Percentiles rank a stretch among this genome's conserved stretches.
These are phyloP conservation scores for Stenogyne calaminthoides DNA, from an alignment of 305 asterid species.

Conservation along the genomic window DNA sequence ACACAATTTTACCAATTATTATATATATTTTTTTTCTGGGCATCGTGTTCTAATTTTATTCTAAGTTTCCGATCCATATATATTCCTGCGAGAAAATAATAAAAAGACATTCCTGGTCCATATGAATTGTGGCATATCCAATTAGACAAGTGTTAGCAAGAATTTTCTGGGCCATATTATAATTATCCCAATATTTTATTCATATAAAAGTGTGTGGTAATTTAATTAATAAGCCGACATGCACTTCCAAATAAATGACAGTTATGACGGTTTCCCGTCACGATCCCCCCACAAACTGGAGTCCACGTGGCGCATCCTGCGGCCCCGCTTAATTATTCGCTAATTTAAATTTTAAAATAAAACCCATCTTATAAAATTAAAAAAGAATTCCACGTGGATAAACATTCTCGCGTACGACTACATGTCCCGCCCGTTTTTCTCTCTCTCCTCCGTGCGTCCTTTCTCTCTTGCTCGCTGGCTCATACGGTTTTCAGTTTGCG, in stretches of 20 bases:
- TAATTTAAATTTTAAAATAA: not conserved
- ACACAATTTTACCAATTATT: too few species aligned
- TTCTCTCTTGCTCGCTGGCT: constrained; percentile 20
- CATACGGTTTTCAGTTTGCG: constrained; percentile 6
- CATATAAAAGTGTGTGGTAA: not conserved
- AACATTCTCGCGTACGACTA: not conserved
- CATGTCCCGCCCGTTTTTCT: constrained; percentile 33
- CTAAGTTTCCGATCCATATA: too few species aligned
- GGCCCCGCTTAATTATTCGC: constrained; percentile 14
- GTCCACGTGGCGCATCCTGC: constrained; percentile 35
- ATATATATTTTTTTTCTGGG: too few species aligned
- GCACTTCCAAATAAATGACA: constrained; percentile 8
- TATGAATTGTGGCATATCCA: not conserved
- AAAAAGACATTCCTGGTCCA: not conserved
- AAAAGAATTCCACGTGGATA: not conserved
- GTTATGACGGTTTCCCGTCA: constrained; percentile 32
- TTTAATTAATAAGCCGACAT: not conserved
- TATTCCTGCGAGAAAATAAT: too few species aligned
- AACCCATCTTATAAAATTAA: not conserved
- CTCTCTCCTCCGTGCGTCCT: constrained; percentile 13
- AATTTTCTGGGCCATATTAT: not conserved
- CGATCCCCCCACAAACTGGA: not conserved
- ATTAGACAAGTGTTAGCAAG: not conserved
- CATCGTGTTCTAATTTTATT: too few species aligned
- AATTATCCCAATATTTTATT: not conserved